Base-by-base conservation (phyloP, 2,329 filamentous ascomycete species). In the Daldinia sp. region DNA sequence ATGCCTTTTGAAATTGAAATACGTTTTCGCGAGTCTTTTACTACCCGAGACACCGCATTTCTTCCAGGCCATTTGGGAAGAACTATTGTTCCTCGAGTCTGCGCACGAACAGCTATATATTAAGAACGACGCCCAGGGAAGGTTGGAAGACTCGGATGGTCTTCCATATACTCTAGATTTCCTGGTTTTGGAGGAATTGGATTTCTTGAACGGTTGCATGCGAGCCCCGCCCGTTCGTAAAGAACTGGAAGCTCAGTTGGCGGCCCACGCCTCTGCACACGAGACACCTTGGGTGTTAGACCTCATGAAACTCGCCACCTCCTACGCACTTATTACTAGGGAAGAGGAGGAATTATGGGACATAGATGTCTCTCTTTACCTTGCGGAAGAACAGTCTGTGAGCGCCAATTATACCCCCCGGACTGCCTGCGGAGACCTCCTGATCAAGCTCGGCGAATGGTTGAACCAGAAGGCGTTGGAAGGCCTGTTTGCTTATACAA, bases 301-400 rank as follows among this genome's bases (percentile, higher is more conserved):
- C 72, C 88, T 97, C 17, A 91, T 97, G 87, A 91, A 90, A 75
- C 85, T 97, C 68, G 87, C 93, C 8, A 88, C 93, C 17, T 87
- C 89, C 1, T 98, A 96, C 77, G 90, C 93, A 10, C 92, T 94
- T 68, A 96, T 99, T 70, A 94, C 91, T 1, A 89, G 87, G 25
- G 95, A 99, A 76, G 95, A 98, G 74, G 93, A 97, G 78, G 93
- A 92, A 6, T 80, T 99, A 8, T 99, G 95, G 95, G 93, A 97
- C 70, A 93, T 97, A 66, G 95, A 99, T 76, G 91, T 96, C 69
- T 98, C 96, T 61, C 85, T 99, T 1, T 99, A 96, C 77, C 83
- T 99, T 47, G 94, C 93, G 0, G 95, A 99, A 77, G 94, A 98
- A 79, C 94, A 93, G 1, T 94, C 93, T 1, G 91, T 97, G 15